These are phyloP conservation scores for Lobulomyces angularis DNA, from an alignment of 192 early-diverging fungal genomes.

Conservation along the genomic window DNA sequence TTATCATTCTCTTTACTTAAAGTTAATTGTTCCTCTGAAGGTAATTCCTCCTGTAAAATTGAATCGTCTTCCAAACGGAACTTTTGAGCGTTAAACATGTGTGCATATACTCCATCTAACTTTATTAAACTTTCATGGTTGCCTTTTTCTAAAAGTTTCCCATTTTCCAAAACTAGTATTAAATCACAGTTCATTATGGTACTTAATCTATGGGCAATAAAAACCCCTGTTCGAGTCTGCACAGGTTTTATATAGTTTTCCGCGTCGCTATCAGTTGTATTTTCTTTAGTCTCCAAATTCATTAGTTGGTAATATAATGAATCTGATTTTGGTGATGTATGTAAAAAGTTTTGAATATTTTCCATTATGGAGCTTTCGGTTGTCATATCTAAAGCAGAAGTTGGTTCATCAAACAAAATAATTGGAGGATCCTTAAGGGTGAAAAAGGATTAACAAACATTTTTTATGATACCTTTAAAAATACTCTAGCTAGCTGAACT, in stretches of 20 bases:
- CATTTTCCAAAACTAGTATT: slow-evolving; percentile 84
- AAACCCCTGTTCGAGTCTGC: slow-evolving; percentile 82
- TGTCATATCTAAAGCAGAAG: slow-evolving; percentile 55
- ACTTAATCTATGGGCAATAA: slow-evolving; percentile 85
- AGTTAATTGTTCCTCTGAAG: too few relatives aligned
- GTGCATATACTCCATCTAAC: slow-evolving; percentile 57
- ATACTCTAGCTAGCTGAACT: slow-evolving; percentile 80
- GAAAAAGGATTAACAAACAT: neutral
- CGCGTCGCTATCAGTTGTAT: too few relatives aligned
- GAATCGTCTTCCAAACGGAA: neutral
- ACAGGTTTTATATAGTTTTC: too few relatives aligned
- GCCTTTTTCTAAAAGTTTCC: slow-evolving; percentile 73
- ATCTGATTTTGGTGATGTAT: slow-evolving; percentile 11
- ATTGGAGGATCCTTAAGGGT: slow-evolving; percentile 53
- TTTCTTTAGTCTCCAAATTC: slow-evolving; percentile 25
- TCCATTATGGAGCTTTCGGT: slow-evolving; percentile 40
- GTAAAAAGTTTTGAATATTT: slow-evolving; percentile 27
- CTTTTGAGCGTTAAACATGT: slow-evolving; percentile 78
- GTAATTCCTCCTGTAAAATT: too few relatives aligned
- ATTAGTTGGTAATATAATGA: slow-evolving; percentile 1
- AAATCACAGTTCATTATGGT: slow-evolving; percentile 83
- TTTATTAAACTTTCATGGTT: slow-evolving; percentile 65
- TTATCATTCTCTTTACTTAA: too few relatives aligned
- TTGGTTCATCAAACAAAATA: slow-evolving; percentile 73
- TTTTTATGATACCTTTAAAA: slow-evolving; percentile 63